Evolutionary conservation across 305 asterid genomes (phyloP).

Genomic region (Nicotiana rustica): DNA sequence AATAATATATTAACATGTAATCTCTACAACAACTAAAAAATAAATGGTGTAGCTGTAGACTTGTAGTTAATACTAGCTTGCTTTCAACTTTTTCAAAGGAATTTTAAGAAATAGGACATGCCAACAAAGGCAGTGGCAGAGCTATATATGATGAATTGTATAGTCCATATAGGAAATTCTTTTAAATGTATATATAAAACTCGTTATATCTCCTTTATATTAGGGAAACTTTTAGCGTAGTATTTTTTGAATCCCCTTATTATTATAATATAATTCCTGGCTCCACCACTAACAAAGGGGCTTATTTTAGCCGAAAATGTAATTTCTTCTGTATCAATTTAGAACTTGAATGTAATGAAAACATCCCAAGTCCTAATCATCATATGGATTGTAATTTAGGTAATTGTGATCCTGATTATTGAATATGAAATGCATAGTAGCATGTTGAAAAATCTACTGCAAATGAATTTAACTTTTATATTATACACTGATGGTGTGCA

Average conservation of each 20-base stretch:
- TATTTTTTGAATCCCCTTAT: too few species aligned
- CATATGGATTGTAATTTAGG: background rate
- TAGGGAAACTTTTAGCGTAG: too few species aligned
- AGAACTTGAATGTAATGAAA: too few species aligned
- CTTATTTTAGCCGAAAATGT: background rate
- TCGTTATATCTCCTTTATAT: too few species aligned
- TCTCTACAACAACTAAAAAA: background rate
- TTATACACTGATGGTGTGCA: too few species aligned
- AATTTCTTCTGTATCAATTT: background rate
- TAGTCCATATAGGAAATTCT: too few species aligned
- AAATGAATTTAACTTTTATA: too few species aligned
- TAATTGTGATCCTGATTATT: background rate
- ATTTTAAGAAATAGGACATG: background rate
- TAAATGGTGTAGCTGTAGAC: background rate
- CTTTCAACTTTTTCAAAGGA: background rate
- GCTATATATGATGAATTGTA: too few species aligned
- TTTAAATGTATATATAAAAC: too few species aligned
- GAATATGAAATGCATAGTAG: background rate
- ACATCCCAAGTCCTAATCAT: background rate
- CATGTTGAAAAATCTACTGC: background rate
- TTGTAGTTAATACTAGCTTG: background rate
- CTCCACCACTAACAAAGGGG: background rate
- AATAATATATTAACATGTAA: background rate
- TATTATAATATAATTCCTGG: too few species aligned
- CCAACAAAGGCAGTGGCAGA: too few species aligned